Conservation (phyloP, 1,284 basidiomycete genomes). For the Cutaneotrichosporon spelunceum region DNA sequence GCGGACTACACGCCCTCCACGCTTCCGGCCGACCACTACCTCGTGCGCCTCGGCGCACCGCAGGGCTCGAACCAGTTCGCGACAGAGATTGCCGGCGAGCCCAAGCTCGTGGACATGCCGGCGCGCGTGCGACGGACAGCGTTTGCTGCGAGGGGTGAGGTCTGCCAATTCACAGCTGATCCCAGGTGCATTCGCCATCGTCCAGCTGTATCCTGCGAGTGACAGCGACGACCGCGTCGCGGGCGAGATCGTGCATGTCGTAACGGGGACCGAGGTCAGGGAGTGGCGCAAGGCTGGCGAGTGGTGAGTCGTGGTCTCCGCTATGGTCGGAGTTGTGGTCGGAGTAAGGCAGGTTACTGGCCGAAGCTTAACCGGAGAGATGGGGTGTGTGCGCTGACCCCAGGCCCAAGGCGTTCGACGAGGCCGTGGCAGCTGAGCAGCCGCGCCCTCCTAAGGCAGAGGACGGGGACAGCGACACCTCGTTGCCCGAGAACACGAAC, state of each 20-base stretch:
- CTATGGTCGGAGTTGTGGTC: background rate
- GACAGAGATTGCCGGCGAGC: constrained; percentile 26
- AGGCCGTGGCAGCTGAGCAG: constrained; percentile 3
- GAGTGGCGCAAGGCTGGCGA: constrained; percentile 38
- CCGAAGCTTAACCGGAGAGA: too few species aligned
- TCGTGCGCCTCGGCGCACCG: constrained; percentile 38
- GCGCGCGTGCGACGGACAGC: constrained; percentile 31
- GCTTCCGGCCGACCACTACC: constrained; percentile 29
- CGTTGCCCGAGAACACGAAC: constrained; percentile 27
- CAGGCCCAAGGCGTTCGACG: constrained; percentile 26
- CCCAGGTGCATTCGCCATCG: constrained; percentile 40
- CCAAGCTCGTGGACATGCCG: constrained; percentile 41
- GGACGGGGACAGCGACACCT: constrained; percentile 12
- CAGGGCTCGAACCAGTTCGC: constrained; percentile 42
- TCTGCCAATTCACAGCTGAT: background rate
- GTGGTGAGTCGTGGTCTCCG: constrained; percentile 32
- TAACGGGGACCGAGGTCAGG: constrained; percentile 37
- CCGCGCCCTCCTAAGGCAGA: background rate
- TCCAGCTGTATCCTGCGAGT: constrained; percentile 31
- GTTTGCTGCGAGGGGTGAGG: constrained; percentile 37
- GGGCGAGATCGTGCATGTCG: constrained; percentile 41
- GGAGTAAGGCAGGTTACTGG: too few species aligned
- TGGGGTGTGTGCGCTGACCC: too few species aligned
- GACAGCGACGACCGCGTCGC: constrained; percentile 25
- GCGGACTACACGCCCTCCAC: constrained; percentile 28